phyloP scores from a whole-genome alignment of 2,329 filamentous ascomycete species.

The Aspergillus bombycis region DNA sequence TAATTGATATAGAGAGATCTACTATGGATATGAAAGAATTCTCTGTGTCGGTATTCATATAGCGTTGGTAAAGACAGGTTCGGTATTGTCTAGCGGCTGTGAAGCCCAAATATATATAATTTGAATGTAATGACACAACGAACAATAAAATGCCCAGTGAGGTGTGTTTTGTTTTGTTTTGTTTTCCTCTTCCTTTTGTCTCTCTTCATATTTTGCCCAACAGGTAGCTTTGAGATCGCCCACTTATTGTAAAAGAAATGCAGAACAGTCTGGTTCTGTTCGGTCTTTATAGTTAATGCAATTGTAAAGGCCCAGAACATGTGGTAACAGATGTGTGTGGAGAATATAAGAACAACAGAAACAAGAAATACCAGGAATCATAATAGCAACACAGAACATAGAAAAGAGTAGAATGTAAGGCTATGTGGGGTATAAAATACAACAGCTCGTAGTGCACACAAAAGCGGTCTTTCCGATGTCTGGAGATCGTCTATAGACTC shows the following conservation, averaged over 20 bases:
- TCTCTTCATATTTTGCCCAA: not conserved
- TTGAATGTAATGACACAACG: not conserved
- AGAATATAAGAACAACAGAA: not conserved
- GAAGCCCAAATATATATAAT: not conserved
- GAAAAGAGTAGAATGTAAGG: conserved; percentile 1
- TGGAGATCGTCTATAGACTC: not conserved
- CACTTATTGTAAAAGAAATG: not conserved
- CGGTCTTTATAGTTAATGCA: not conserved
- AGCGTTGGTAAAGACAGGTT: not conserved
- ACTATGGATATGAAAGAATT: not conserved
- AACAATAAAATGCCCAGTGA: not conserved
- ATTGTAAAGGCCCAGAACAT: not conserved
- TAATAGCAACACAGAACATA: conserved; percentile 1
- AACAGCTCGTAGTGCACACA: conserved; percentile 14
- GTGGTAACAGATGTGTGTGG: not conserved
- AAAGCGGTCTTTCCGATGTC: not conserved
- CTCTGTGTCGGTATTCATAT: not conserved
- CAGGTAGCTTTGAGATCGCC: not conserved
- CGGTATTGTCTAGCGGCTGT: not conserved
- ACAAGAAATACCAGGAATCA: not conserved
- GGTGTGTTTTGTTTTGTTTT: not conserved
- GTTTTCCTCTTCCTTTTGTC: not conserved
- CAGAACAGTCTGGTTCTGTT: conserved; percentile 14
- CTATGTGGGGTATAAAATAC: conserved; percentile 15
- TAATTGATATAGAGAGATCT: not conserved